phyloP scores from a whole-genome alignment of 495 filamentous ascomycete genomes.

The Pseudevernia furfuracea region DNA sequence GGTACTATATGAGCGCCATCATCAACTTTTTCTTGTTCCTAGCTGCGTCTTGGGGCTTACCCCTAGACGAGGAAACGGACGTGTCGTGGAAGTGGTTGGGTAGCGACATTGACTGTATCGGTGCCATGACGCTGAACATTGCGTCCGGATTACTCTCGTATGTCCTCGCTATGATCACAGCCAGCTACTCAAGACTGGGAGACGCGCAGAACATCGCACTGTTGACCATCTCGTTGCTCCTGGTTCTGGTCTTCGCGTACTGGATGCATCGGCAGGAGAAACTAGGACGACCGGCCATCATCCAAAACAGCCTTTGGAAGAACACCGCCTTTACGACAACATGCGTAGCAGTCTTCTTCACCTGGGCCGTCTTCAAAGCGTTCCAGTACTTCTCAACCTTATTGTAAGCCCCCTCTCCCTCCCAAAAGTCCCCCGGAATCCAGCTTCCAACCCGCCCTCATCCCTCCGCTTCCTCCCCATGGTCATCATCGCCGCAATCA shows the following conservation, averaged over 20 bases:
- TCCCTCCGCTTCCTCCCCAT: conserved; percentile 33
- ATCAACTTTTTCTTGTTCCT: conserved; percentile 32
- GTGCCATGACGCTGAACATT: conserved; percentile 32
- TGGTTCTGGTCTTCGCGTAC: conserved; percentile 41
- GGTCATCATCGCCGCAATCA: conserved; percentile 26
- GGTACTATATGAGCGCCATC: conserved; percentile 37
- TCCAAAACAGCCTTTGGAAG: conserved; percentile 44
- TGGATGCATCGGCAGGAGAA: neutral
- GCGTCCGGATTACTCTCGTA: conserved; percentile 38
- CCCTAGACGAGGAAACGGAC: conserved; percentile 18
- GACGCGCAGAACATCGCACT: conserved; percentile 29
- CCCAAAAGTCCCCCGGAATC: too few relatives aligned
- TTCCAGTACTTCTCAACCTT: conserved; percentile 44
- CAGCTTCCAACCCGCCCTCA: conserved; percentile 45
- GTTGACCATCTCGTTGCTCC: conserved; percentile 34
- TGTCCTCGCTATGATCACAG: conserved; percentile 37
- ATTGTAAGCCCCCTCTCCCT: conserved; percentile 25
- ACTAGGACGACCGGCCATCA: neutral
- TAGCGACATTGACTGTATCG: conserved; percentile 44
- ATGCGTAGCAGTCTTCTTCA: conserved; percentile 46
- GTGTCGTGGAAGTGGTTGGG: conserved; percentile 26
- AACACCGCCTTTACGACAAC: conserved; percentile 42
- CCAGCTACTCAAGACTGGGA: conserved; percentile 20
- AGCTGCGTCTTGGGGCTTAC: conserved; percentile 34
- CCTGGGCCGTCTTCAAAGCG: conserved; percentile 44